Base-by-base conservation (phyloP, 2,329 filamentous ascomycete genomes). In the Leptographium radiaticola region DNA sequence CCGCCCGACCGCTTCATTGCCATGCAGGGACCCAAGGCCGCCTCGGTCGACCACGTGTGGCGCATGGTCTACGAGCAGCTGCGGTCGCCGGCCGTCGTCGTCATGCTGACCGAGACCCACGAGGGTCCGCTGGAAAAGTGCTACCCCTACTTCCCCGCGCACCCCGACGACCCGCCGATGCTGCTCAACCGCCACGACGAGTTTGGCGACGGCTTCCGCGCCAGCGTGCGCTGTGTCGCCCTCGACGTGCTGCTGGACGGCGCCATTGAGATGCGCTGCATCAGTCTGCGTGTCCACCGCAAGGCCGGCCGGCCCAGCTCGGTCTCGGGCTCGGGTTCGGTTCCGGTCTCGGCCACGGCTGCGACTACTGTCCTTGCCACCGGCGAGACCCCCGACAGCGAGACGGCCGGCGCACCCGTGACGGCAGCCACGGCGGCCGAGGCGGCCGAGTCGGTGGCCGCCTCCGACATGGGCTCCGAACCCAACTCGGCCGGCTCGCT, bases 41-140 rank as follows among this genome's bases (percentile, higher is more conserved):
- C 80, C 31, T 87, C 86, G 16, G 76, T 85, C 53, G 80, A 83
- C 60, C 89, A 95, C 64, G 87, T 95, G 59, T 98, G 91, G 87
- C 87, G 93, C 64, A 98, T 98, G 93, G 75, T 96, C 39, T 87
- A 87, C 66, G 84, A 94, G 63, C 88, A 94, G 67, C 68, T 77
- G 51, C 64, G 71, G 31, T 81, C 83, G 47, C 81, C 85, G 2
- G 89, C 82, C 1, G 88, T 97, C 54, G 84, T 97, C 52, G 84
- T 97, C 55, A 96, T 97, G 87, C 79, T 98, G 58, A 98, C 91
- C 2, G 88, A 89, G 65, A 91, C 89, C 31, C 77, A 87, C 64
- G 91, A 97, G 68, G 75, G 78, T 36, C 77, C 80, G 55, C 73
- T 79, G 62, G 81, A 94, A 67, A 95, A 96, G 68, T 97, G 91